Evolutionary conservation across 225 moss, liverwort and hornwort genomes (phyloP), one percentile per base, ranked within the genome.

Genomic region (Lunularia cruciata): DNA sequence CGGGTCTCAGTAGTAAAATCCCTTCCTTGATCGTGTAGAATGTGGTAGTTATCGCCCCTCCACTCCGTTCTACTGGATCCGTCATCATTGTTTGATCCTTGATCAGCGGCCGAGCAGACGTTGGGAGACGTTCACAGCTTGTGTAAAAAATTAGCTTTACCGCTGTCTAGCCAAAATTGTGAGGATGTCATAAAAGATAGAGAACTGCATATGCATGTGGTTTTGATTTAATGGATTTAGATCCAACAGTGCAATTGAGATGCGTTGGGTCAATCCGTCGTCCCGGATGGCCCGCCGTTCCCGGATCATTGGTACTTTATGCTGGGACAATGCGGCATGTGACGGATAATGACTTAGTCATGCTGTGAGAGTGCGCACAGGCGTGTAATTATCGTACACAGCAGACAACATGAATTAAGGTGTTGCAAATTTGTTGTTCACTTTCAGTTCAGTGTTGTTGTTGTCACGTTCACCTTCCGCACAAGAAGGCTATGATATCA

Each of bases 11-110:
- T 37, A 31, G 35, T 59, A 6, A 35, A 31, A 59, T 36, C 59
- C 22, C 3, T 36, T 59, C 59, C 59, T 34, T 59, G 59, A 34
- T n/a, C n/a, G n/a, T n/a, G n/a, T 35, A 8, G 36, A 59, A 37
- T 59, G 59, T 59, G 59, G 59, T 59, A 59, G 59, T 59, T 59
- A 59, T 35, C 22, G 36, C 34, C 36, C 59, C 35, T 59, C 36
- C 43, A 1, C 43, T 43, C 43, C 43, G 11, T 6, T 43, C 43
- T 20, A n/a, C n/a, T n/a, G n/a, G n/a, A n/a, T n/a, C 37, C 35
- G 33, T 10, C 9, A 16, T 36, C 37, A 36, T 36, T 2, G 43
- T 16, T 6, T 11, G 3, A 10, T 20, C n/a, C 35, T 19, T 59
- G 59, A 8, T 32, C 56, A 14, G 33, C 31, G 2, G 58, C 58